Evolutionary conservation across 305 asterid genomes (phyloP).

Genomic region (Rubia tinctorum): DNA sequence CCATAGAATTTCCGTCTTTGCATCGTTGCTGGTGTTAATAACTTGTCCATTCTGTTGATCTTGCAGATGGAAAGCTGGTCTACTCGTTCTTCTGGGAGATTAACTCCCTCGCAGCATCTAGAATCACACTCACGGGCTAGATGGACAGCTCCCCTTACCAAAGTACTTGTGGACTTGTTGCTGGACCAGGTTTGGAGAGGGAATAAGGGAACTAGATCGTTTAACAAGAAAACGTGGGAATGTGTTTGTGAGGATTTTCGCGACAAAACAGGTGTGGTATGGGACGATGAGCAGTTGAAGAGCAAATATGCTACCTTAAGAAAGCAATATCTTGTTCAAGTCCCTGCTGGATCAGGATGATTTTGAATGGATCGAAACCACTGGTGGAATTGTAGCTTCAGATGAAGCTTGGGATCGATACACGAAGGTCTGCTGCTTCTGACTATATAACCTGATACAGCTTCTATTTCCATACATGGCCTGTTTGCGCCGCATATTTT

Average conservation of each 20-base stretch:
- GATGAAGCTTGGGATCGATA: conserved; percentile 73
- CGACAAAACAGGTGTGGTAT: conserved; percentile 37
- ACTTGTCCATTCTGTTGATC: conserved; percentile 2
- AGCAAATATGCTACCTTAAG: conserved; percentile 60
- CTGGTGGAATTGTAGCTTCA: conserved; percentile 51
- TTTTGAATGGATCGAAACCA: conserved; percentile 61
- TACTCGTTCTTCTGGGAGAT: conserved; percentile 51
- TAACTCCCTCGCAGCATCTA: conserved; percentile 34
- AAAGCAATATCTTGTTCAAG: conserved; percentile 48
- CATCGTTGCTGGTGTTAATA: not conserved
- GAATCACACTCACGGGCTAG: conserved; percentile 73
- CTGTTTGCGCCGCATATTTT: too few relatives aligned
- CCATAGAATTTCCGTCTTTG: not conserved
- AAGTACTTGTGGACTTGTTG: conserved; percentile 58
- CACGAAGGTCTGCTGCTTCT: conserved; percentile 37
- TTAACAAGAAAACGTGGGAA: conserved; percentile 75
- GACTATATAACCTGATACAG: too few relatives aligned
- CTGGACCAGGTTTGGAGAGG: conserved; percentile 62
- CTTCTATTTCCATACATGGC: not conserved
- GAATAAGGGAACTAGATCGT: conserved; percentile 48
- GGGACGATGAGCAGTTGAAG: conserved; percentile 72
- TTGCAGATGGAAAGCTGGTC: conserved; percentile 58
- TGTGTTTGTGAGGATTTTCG: conserved; percentile 64
- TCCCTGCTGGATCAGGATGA: conserved; percentile 48
- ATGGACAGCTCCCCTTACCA: conserved; percentile 66